Evolutionary conservation across 2,329 filamentous ascomycete genomes (phyloP).

Genomic region (Epichloe amarillans): DNA sequence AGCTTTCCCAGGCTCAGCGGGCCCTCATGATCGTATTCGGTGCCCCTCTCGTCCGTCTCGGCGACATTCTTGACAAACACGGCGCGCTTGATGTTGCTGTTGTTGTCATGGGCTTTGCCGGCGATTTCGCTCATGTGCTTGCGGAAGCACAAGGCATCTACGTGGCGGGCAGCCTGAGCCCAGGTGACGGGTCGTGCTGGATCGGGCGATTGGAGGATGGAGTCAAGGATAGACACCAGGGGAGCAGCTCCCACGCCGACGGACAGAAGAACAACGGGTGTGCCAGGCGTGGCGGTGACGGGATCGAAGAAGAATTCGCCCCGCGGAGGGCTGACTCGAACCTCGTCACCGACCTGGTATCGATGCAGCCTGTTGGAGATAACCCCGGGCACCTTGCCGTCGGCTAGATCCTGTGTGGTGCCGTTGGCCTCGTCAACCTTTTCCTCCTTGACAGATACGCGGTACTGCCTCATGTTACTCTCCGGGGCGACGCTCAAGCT

Average conservation of each 20-base stretch:
- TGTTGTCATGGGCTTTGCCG: constrained; percentile 12
- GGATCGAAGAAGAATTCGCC: constrained; percentile 50
- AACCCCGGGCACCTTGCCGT: constrained; percentile 28
- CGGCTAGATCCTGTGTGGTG: constrained; percentile 18
- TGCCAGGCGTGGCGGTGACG: constrained; percentile 24
- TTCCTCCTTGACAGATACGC: constrained; percentile 63
- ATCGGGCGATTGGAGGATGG: constrained; percentile 23
- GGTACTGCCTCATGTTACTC: constrained; percentile 44
- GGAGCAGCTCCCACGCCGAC: constrained; percentile 58
- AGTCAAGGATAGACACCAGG: constrained; percentile 51
- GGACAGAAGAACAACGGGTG: constrained; percentile 51
- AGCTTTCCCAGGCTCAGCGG: constrained; percentile 42
- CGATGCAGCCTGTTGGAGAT: constrained; percentile 41
- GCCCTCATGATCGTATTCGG: constrained; percentile 44
- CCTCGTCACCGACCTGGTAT: constrained; percentile 35
- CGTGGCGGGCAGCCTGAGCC: constrained; percentile 45
- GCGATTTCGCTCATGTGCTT: constrained; percentile 29
- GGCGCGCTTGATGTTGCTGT: constrained; percentile 14
- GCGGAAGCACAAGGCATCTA: constrained; percentile 40
- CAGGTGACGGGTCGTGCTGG: constrained; percentile 39
- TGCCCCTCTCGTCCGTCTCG: constrained; percentile 28
- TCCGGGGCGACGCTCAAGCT: constrained; percentile 48
- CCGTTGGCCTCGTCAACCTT: constrained; percentile 12
- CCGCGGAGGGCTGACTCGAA: constrained; percentile 41
- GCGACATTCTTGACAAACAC: constrained; percentile 41